These are phyloP conservation scores for Hanseniaspora uvarum DNA, from an alignment of 1,139 yeast genomes.

Conservation along the genomic window DNA sequence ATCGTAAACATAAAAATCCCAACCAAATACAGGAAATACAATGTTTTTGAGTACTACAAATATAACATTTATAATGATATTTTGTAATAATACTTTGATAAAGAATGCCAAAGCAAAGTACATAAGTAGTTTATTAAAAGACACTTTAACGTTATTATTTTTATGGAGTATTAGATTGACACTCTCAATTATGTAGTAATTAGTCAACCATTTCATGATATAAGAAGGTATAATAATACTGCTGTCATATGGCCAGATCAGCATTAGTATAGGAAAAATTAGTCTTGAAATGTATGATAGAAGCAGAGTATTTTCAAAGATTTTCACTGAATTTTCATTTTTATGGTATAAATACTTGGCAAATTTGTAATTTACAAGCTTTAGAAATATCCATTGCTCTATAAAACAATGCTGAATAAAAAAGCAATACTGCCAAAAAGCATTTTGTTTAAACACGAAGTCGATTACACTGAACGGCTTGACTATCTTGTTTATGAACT, in stretches of 20 bases:
- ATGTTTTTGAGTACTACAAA: slow-evolving; percentile 24
- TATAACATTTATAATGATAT: slow-evolving; percentile 23
- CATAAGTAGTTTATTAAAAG: slow-evolving; percentile 32
- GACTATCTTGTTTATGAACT: not conserved
- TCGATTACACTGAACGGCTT: slow-evolving; percentile 26
- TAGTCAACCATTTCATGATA: slow-evolving; percentile 52
- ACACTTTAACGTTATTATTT: slow-evolving; percentile 40
- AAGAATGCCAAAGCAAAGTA: slow-evolving; percentile 26
- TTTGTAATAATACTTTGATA: slow-evolving; percentile 26
- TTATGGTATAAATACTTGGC: slow-evolving; percentile 37
- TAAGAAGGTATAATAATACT: slow-evolving; percentile 44
- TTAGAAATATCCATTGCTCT: slow-evolving; percentile 49
- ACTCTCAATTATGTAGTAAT: slow-evolving; percentile 57
- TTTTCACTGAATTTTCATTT: slow-evolving; percentile 23
- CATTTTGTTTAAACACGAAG: slow-evolving; percentile 38
- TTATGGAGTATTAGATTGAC: slow-evolving; percentile 27
- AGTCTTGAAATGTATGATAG: slow-evolving; percentile 63
- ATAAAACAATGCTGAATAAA: slow-evolving; percentile 54
- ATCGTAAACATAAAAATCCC: not conserved
- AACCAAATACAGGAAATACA: not conserved
- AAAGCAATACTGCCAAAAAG: slow-evolving; percentile 51
- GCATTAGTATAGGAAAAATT: slow-evolving; percentile 82
- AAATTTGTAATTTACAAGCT: slow-evolving; percentile 39
- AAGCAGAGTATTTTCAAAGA: slow-evolving; percentile 54
- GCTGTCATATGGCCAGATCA: slow-evolving; percentile 92